Conservation (phyloP, 2,329 filamentous ascomycete species). For the Rhexocercosporidium sp. region DNA sequence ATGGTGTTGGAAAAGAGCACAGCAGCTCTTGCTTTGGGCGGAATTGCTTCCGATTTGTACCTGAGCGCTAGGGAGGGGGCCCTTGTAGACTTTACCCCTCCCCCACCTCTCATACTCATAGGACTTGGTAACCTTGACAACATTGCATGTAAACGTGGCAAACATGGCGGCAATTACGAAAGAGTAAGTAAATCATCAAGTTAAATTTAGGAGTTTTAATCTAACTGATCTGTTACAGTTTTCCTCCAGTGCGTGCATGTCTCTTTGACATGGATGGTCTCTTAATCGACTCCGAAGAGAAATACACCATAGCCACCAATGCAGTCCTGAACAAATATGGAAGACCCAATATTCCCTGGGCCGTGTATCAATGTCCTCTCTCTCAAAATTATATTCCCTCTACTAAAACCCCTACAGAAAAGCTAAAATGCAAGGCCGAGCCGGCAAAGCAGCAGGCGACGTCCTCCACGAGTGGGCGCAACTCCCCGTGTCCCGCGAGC, state of each 20-base stretch:
- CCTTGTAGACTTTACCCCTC: conserved; percentile 15
- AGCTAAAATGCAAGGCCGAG: conserved; percentile 67
- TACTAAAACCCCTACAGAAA: conserved; percentile 53
- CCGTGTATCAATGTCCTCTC: conserved; percentile 53
- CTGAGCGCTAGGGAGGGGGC: not conserved
- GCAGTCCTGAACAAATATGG: conserved; percentile 77
- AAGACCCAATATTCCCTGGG: conserved; percentile 83
- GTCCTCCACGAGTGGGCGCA: conserved; percentile 80
- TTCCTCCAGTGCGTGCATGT: conserved; percentile 84
- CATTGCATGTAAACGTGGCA: not conserved
- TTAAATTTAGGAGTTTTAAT: not conserved
- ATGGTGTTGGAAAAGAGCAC: conserved; percentile 1
- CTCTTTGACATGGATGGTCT: conserved; percentile 99
- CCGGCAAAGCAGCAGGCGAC: conserved; percentile 49
- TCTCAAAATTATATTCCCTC: not conserved
- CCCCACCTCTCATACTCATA: conserved; percentile 11
- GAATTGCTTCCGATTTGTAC: not conserved
- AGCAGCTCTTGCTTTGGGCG: not conserved
- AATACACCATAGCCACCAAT: conserved; percentile 88
- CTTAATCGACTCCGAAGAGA: conserved; percentile 89
- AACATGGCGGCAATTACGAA: conserved; percentile 17
- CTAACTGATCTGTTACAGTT: conserved; percentile 52
- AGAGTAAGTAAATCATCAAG: conserved; percentile 26
- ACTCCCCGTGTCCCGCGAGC: conserved; percentile 74
- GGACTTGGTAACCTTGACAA: not conserved